Evolutionary conservation across 2,329 filamentous ascomycete species (phyloP), one percentile per base, ranked within the genome.

Genomic region (Ophiosphaerella narmari): DNA sequence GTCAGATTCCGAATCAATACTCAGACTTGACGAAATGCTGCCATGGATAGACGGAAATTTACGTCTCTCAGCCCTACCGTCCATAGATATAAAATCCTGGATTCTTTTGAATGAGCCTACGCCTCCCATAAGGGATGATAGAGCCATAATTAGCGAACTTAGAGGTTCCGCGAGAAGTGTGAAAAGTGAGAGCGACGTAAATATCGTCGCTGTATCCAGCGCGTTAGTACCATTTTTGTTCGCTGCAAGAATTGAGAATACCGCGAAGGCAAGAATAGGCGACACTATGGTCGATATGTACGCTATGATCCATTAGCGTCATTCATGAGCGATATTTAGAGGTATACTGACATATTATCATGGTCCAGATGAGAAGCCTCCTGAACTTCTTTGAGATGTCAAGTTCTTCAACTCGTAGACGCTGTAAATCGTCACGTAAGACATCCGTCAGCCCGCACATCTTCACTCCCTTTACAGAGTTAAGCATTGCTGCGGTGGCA

Each of bases 101-200:
- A 80, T 79, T 13, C 77, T 69, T 32, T 67, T 64, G 51, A 80
- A 80, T 7, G 75, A 78, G 5, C 76, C 77, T 1, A 79, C 66
- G 3, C 75, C 74, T 2, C 75, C 75, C 49, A 77, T 71, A 37
- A 79, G 76, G 4, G 72, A 66, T 49, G 75, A 72, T 8, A 79
- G 60, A 7, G 75, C 73, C 72, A 77, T 77, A 7, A 80, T 76
- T 29, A 80, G 63, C 3, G 73, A 74, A 14, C 74, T 59, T 1
- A 80, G 68, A 5, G 78, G 78, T 36, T 80, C 76, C 1, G 77
- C 69, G 2, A 80, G 58, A 7, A 80, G 68, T 0, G 75, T 71
- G 46, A 80, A 78, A 0, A 80, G 72, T 0, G 78, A 78, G 4
- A 80, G 55, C 2, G 78, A 77, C 1, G 78, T 79, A 53, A 77